A percentile compares a stretch with the other conserved stretches of the same genome.
Conservation (phyloP, 2,329 filamentous ascomycete species). For the Colletotrichum acutatum region DNA sequence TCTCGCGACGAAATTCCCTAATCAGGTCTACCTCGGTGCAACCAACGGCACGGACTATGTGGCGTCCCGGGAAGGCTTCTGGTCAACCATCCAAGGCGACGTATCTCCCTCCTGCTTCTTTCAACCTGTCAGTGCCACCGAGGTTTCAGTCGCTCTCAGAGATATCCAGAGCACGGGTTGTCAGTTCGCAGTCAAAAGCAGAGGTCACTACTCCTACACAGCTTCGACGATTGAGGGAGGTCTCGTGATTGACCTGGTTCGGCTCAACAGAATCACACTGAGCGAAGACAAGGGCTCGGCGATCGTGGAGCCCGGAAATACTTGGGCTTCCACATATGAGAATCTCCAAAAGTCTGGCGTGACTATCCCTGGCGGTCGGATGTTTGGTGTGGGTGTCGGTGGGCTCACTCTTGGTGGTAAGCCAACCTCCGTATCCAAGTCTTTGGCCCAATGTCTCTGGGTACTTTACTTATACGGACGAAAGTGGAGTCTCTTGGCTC, state of each 20-base stretch:
- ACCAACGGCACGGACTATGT: background rate
- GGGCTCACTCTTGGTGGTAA: constrained; percentile 50
- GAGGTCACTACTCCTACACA: constrained; percentile 56
- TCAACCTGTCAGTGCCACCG: background rate
- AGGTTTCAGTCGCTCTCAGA: constrained; percentile 34
- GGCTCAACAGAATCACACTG: constrained; percentile 46
- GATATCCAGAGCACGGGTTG: background rate
- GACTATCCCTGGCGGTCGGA: constrained; percentile 51
- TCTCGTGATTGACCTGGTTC: constrained; percentile 49
- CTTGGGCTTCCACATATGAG: constrained; percentile 52
- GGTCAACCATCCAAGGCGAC: background rate
- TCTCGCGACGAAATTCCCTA: background rate
- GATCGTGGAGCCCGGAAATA: constrained; percentile 50
- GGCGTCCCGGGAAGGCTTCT: background rate
- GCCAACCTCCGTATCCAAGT: background rate
- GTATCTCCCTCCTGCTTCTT: constrained; percentile 5
- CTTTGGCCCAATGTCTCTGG: too few relatives aligned
- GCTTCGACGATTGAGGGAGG: constrained; percentile 49
- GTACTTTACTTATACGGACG: constrained; percentile 1
- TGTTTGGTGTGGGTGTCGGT: constrained; percentile 52
- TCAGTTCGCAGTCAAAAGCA: constrained; percentile 54
- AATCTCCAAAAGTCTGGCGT: constrained; percentile 45
- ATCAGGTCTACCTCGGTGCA: background rate
- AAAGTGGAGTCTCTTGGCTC: constrained; percentile 56
- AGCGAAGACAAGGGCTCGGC: constrained; percentile 44